These are phyloP conservation scores for Trichoderma arundinaceum DNA, from an alignment of 2,329 filamentous ascomycete species.

Conservation along the genomic window DNA sequence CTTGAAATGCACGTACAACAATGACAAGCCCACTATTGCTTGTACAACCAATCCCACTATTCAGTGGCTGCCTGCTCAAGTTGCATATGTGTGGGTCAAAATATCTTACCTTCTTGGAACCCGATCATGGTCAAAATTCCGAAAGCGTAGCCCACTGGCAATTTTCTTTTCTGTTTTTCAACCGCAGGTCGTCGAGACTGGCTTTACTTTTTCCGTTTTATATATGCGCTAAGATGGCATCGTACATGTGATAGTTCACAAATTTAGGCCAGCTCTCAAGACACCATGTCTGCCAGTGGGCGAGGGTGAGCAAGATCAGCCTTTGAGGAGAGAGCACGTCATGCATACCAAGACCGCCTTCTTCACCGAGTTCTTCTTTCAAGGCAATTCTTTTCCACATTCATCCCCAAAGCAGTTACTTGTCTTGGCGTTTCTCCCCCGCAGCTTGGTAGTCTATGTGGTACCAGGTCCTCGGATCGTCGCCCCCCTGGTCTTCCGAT, in stretches of 20 bases:
- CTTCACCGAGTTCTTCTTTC: constrained; percentile 6
- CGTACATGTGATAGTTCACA: constrained; percentile 20
- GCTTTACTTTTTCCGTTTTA: not conserved
- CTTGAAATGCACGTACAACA: not conserved
- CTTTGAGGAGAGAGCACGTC: constrained; percentile 21
- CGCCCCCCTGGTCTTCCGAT: constrained; percentile 14
- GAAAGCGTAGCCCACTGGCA: constrained; percentile 6
- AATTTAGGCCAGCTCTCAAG: not conserved
- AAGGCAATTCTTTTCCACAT: not conserved
- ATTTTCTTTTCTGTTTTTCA: not conserved
- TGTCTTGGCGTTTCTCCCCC: constrained; percentile 14
- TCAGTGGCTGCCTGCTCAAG: constrained; percentile 16
- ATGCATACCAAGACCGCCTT: constrained; percentile 3
- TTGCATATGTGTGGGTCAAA: constrained; percentile 21
- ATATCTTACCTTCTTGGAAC: constrained; percentile 9
- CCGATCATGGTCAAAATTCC: constrained; percentile 7
- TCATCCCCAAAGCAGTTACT: not conserved
- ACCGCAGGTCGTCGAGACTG: not conserved
- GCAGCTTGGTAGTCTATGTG: constrained; percentile 6
- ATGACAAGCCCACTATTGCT: constrained; percentile 10
- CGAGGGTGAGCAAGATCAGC: not conserved
- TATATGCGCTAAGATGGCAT: not conserved
- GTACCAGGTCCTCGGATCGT: constrained; percentile 23
- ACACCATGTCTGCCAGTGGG: not conserved
- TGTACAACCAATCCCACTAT: constrained; percentile 10